Evolutionary conservation across 768 basidiomycete species (phyloP).

Genomic region (Boletus rex-veris): DNA sequence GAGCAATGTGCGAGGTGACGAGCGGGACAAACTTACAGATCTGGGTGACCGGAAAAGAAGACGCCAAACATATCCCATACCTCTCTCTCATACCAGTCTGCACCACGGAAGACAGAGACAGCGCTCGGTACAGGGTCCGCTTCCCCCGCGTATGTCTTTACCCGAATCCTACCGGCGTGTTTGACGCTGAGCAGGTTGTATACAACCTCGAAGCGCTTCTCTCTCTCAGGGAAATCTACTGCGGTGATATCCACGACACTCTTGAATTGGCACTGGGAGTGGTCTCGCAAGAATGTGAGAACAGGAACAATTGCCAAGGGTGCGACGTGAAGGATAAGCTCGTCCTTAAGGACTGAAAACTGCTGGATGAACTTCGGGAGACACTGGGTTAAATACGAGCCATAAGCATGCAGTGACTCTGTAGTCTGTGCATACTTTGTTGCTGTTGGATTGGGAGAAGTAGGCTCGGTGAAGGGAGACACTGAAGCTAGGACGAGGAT

Average conservation of each 20-base stretch:
- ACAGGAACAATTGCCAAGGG: conserved; percentile 82
- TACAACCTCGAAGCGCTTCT: conserved; percentile 94
- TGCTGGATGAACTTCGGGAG: conserved; percentile 98
- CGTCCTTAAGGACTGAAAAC: conserved; percentile 95
- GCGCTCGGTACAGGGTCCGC: conserved; percentile 86
- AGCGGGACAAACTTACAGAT: conserved; percentile 61
- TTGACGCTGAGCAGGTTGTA: conserved; percentile 87
- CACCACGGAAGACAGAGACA: conserved; percentile 76
- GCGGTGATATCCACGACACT: conserved; percentile 89
- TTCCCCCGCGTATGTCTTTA: conserved; percentile 97
- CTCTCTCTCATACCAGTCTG: conserved; percentile 99
- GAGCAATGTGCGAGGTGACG: conserved; percentile 10
- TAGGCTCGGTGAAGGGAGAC: conserved; percentile 85
- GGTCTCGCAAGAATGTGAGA: conserved; percentile 90
- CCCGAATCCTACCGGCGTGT: conserved; percentile 81
- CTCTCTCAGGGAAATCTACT: conserved; percentile 90
- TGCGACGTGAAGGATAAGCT: conserved; percentile 83
- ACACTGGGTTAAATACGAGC: conserved; percentile 88
- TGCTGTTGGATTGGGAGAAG: conserved; percentile 82
- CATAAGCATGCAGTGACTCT: conserved; percentile 83
- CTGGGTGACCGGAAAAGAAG: conserved; percentile 94
- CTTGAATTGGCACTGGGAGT: conserved; percentile 94
- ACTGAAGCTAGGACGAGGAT: conserved; percentile 46
- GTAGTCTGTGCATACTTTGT: conserved; percentile 69
- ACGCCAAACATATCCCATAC: conserved; percentile 98